These are phyloP conservation scores for Penicillium chermesinum DNA, from an alignment of 495 filamentous ascomycete genomes.

Conservation along the genomic window DNA sequence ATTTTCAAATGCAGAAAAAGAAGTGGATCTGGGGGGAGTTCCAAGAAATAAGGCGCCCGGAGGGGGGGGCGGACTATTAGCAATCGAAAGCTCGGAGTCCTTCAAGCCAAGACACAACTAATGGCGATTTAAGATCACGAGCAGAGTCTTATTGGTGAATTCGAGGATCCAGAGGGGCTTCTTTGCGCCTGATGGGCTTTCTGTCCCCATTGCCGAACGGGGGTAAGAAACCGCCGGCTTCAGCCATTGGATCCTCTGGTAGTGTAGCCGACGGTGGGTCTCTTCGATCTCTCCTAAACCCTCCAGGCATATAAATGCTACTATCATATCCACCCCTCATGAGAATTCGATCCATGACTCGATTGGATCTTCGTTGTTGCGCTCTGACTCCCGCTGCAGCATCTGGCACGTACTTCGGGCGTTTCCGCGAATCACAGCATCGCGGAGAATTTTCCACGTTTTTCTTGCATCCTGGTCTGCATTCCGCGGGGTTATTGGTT, in stretches of 20 bases:
- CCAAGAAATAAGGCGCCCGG: neutral
- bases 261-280: neutral
- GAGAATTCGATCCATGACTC: too few relatives aligned
- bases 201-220: neutral
- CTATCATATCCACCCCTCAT: too few relatives aligned
- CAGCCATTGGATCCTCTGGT: neutral
- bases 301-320: too few relatives aligned
- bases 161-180: neutral
- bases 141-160: conserved; percentile 13
- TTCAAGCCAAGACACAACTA: conserved; percentile 1
- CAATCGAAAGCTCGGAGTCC: conserved; percentile 18
- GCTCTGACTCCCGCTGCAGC: neutral
- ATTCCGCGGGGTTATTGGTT: neutral
- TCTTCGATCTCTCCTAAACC: too few relatives aligned
- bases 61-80: conserved; percentile 10
- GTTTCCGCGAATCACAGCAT: neutral
- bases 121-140: conserved; percentile 5
- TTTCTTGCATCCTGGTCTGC: neutral
- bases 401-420: neutral
- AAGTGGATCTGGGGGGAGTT: conserved; percentile 4
- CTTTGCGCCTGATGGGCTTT: neutral
- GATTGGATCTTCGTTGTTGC: neutral
- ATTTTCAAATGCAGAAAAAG: neutral
- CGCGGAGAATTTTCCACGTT: neutral
- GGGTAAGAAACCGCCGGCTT: neutral